Percentiles rank a stretch among this genome's conserved stretches.
Evolutionary conservation across 73 alveolate species (phyloP).

Genomic region (Symbiodinium pilosum): DNA sequence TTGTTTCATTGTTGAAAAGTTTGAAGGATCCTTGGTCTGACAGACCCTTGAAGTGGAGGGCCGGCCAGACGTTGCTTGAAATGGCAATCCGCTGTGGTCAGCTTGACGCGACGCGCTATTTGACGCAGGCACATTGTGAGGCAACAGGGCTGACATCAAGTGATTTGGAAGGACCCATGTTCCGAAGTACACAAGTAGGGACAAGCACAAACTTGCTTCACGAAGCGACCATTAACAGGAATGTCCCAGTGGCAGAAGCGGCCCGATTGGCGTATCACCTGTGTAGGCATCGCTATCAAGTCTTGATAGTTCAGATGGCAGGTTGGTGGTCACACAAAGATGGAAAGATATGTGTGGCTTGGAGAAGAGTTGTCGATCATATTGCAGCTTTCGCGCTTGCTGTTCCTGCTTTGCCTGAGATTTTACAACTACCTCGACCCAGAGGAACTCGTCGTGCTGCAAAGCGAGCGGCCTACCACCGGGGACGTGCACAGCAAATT

Average conservation of each 20-base stretch:
- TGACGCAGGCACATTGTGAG: not conserved
- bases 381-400: not conserved
- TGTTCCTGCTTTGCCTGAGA: not conserved
- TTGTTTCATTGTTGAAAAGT: not conserved
- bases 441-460: not conserved
- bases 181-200: not conserved
- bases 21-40: not conserved
- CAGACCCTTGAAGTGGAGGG: constrained; percentile 19
- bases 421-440: not conserved
- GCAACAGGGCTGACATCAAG: not conserved
- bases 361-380: not conserved
- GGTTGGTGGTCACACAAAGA: not conserved
- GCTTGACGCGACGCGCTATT: not conserved
- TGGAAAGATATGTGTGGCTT: not conserved
- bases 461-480: not conserved
- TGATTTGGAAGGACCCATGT: not conserved
- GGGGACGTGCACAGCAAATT: not conserved
- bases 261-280: constrained; percentile 1
- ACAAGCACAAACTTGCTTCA: not conserved
- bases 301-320: not conserved
- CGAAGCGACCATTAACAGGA: not conserved
- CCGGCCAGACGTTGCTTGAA: not conserved
- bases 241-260: not conserved
- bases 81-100: constrained; percentile 9
- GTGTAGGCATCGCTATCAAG: not conserved